Conservation (phyloP, 768 basidiomycete genomes). For the Phanerochaete carnosa region DNA sequence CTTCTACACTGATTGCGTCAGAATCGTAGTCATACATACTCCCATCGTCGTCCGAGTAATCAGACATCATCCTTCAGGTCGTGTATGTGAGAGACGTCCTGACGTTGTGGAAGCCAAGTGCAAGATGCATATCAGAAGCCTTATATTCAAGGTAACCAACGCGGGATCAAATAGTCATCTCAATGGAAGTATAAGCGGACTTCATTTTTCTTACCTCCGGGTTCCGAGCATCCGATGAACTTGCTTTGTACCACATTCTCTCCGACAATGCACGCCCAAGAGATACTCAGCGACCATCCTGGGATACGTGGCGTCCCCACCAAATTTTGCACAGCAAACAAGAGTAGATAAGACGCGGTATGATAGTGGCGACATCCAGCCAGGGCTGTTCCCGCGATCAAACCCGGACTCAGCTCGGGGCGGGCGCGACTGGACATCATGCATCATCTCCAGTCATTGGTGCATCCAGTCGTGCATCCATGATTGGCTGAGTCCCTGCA, state of each 20-base stretch:
- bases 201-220: neutral
- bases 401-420: too few species aligned
- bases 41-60: slow-evolving; percentile 23
- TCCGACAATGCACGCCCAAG: neutral
- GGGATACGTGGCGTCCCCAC: too few species aligned
- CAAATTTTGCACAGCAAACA: too few species aligned
- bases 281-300: too few species aligned
- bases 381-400: too few species aligned
- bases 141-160: neutral
- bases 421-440: too few species aligned
- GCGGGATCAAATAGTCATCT: neutral
- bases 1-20: slow-evolving; percentile 16
- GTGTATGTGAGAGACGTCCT: neutral
- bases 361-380: too few species aligned
- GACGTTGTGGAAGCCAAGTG: neutral
- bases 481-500: too few species aligned
- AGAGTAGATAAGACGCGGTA: too few species aligned
- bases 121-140: neutral
- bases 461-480: too few species aligned
- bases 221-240: neutral
- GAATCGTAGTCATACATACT: slow-evolving; percentile 23
- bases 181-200: too few species aligned
- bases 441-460: too few species aligned
- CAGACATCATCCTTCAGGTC: slow-evolving; percentile 20
- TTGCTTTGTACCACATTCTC: neutral